These are phyloP conservation scores for Cordyceps militaris DNA, from an alignment of 2,329 filamentous ascomycete genomes.

Conservation along the genomic window DNA sequence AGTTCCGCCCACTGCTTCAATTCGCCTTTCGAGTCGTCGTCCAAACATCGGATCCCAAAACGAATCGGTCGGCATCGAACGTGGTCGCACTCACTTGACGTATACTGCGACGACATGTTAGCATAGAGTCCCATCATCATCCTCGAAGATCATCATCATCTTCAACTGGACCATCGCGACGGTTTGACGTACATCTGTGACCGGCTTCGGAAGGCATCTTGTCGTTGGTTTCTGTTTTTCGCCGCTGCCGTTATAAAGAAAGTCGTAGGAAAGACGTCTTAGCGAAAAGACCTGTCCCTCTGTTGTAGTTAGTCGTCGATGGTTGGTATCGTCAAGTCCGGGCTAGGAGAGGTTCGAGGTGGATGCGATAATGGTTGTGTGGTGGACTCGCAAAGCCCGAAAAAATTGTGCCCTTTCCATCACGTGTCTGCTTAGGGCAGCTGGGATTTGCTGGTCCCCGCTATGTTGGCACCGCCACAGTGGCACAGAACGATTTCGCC, in stretches of 20 bases:
- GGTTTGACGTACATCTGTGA: constrained; percentile 72
- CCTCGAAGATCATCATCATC: constrained; percentile 9
- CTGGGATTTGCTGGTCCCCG: background rate
- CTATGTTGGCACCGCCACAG: constrained; percentile 7
- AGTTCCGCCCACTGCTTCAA: background rate
- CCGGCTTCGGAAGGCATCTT: constrained; percentile 85
- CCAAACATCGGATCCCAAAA: constrained; percentile 16
- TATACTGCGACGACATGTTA: constrained; percentile 58
- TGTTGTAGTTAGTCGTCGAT: constrained; percentile 12
- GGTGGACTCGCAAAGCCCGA: constrained; percentile 11
- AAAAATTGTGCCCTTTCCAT: constrained; percentile 14
- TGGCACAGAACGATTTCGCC: background rate
- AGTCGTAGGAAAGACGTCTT: constrained; percentile 35
- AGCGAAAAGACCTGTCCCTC: constrained; percentile 37
- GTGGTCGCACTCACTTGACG: constrained; percentile 66
- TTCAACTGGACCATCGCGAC: background rate
- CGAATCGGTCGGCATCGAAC: constrained; percentile 17
- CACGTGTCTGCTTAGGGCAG: constrained; percentile 14
- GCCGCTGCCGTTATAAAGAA: constrained; percentile 33
- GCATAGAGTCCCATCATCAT: constrained; percentile 18
- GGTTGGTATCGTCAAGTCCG: constrained; percentile 15
- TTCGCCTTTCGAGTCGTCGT: background rate
- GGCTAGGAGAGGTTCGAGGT: constrained; percentile 14
- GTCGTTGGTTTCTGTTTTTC: constrained; percentile 43
- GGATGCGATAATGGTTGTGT: constrained; percentile 17